Evolutionary conservation across 345 rosid genomes (phyloP).

Genomic region (Populus nigra): DNA sequence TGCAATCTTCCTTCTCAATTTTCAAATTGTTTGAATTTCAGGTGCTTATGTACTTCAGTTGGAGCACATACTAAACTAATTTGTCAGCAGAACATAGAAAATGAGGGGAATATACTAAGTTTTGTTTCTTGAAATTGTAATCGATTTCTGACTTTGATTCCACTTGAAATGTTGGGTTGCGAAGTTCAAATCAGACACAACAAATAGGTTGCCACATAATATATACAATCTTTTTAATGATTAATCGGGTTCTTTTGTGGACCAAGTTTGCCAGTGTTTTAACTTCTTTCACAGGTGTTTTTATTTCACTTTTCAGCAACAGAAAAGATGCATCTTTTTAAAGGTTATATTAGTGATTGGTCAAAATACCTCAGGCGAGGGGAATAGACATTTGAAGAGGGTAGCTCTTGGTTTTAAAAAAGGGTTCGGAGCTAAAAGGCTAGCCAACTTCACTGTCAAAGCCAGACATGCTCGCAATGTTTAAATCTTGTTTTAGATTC

Average conservation of each 20-base stretch:
- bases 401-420: too few species aligned
- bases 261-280: background rate
- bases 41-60: background rate
- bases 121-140: slow-evolving; percentile 4
- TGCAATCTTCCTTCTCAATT: background rate
- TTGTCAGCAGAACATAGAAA: background rate
- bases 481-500: too few species aligned
- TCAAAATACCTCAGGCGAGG: background rate
- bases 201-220: background rate
- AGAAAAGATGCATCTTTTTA: background rate
- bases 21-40: background rate
- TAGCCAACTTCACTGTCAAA: too few species aligned
- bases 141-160: background rate
- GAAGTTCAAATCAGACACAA: background rate
- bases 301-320: background rate
- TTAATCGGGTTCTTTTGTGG: background rate
- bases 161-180: background rate
- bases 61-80: too few species aligned
- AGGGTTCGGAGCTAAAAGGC: too few species aligned
- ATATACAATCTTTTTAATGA: background rate
- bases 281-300: background rate
- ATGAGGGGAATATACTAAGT: background rate
- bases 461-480: too few species aligned
- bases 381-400: too few species aligned
- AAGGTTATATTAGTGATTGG: background rate